A percentile compares a stretch with the other conserved stretches of the same genome.
Evolutionary conservation across 108 stramenopile species (phyloP).

Genomic region (Skeletonema menzelii): DNA sequence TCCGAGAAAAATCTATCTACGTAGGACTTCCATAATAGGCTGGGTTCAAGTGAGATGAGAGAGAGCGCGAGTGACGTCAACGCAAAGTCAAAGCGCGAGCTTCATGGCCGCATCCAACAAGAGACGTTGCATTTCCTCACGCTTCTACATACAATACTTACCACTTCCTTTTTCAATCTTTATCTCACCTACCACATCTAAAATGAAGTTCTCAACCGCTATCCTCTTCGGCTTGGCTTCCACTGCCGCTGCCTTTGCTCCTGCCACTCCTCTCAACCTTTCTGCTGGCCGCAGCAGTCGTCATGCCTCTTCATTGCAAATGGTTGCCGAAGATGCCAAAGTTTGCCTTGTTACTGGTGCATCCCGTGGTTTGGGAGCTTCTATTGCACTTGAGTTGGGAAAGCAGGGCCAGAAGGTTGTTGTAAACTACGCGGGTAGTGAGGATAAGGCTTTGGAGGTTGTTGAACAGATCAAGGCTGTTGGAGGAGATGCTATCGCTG

Average conservation of each 20-base stretch:
- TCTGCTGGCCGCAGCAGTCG: constrained; percentile 17
- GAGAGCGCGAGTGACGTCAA: neutral
- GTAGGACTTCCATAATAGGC: too few species aligned
- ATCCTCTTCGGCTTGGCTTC: constrained; percentile 33
- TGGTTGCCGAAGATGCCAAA: constrained; percentile 87
- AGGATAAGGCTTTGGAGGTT: constrained; percentile 80
- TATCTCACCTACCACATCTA: neutral
- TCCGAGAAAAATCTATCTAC: too few species aligned
- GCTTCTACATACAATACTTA: too few species aligned
- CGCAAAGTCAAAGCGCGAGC: neutral
- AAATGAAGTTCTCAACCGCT: constrained; percentile 35
- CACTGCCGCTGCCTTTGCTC: constrained; percentile 32
- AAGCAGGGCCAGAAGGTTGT: constrained; percentile 89
- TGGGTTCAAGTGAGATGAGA: too few species aligned
- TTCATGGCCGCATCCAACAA: too few species aligned
- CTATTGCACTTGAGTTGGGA: constrained; percentile 93
- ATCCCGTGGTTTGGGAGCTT: constrained; percentile 90
- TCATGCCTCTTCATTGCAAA: constrained; percentile 50
- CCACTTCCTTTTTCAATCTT: neutral
- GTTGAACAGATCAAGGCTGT: constrained; percentile 80
- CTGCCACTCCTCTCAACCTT: constrained; percentile 32
- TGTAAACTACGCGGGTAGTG: constrained; percentile 91
- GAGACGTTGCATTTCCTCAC: neutral
- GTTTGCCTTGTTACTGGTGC: constrained; percentile 92
- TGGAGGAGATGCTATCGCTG: constrained; percentile 83